phyloP scores from a whole-genome alignment of 768 basidiomycete genomes.

The Kwoniella mangroviensis region DNA sequence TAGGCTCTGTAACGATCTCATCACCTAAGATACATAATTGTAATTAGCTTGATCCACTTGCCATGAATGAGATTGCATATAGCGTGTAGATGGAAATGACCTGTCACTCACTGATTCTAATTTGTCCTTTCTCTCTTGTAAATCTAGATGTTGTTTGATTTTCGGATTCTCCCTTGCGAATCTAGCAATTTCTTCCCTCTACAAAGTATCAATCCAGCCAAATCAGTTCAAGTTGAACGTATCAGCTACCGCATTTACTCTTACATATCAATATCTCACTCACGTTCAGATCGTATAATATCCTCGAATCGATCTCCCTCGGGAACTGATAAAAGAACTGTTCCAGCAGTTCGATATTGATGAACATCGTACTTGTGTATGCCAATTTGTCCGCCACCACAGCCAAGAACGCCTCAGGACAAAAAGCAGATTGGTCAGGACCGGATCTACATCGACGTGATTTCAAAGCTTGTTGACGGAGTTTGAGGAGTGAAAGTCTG shows the following conservation, averaged over 20 bases:
- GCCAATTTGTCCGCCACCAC: conserved; percentile 97
- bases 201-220: neutral
- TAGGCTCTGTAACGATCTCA: conserved; percentile 91
- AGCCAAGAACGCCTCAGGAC: conserved; percentile 95
- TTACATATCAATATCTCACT: conserved; percentile 21
- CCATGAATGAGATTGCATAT: no score
- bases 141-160: conserved; percentile 83
- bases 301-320: conserved; percentile 90
- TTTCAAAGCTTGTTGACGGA: conserved; percentile 81
- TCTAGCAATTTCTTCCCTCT: conserved; percentile 77
- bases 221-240: neutral
- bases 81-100: no score
- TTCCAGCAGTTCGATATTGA: conserved; percentile 96
- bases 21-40: conserved; percentile 65
- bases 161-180: conserved; percentile 95
- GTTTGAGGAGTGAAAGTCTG: conserved; percentile 77
- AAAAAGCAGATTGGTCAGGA: conserved; percentile 84
- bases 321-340: conserved; percentile 99
- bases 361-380: conserved; percentile 95
- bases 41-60: no score
- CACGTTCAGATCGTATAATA: conserved; percentile 86
- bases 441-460: conserved; percentile 86
- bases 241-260: neutral
- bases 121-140: conserved; percentile 97
- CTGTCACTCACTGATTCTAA: conserved; percentile 76